phyloP scores from a whole-genome alignment of 306 rosid species.

The Rosa chinensis region DNA sequence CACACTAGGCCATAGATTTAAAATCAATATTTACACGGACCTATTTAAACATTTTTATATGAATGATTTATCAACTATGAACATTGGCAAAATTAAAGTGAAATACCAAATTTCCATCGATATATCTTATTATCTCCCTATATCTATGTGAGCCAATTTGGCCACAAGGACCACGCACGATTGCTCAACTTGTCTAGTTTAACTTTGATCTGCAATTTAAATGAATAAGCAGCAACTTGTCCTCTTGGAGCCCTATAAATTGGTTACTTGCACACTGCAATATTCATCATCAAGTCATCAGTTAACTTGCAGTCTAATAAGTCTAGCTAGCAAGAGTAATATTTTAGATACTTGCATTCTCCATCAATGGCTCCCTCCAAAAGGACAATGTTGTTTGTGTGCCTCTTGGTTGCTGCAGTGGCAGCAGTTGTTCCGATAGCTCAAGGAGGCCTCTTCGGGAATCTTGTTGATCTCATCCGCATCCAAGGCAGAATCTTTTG shows the following conservation, averaged over 20 bases:
- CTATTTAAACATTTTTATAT: too few relatives aligned
- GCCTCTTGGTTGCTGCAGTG: background rate
- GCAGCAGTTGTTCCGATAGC: background rate
- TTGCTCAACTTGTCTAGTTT: background rate
- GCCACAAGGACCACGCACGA: background rate
- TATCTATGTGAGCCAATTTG: too few relatives aligned
- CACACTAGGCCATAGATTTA: background rate
- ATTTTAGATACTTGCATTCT: background rate
- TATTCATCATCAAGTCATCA: background rate
- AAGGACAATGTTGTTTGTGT: background rate
- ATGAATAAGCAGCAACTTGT: background rate
- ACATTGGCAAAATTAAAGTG: background rate
- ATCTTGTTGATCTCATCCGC: background rate
- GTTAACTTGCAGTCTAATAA: background rate
- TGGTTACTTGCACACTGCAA: background rate
- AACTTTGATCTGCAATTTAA: too few relatives aligned
- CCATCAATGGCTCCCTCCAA: background rate
- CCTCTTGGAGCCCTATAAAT: conserved; percentile 1
- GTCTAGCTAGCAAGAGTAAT: background rate
- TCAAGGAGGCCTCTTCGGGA: background rate
- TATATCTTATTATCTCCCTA: too few relatives aligned
- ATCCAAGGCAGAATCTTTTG: background rate
- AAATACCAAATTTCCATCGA: background rate
- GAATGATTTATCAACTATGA: background rate
- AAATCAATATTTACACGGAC: background rate